These are phyloP conservation scores for Paxillus involutus DNA, from an alignment of 768 basidiomycete species.

Conservation along the genomic window DNA sequence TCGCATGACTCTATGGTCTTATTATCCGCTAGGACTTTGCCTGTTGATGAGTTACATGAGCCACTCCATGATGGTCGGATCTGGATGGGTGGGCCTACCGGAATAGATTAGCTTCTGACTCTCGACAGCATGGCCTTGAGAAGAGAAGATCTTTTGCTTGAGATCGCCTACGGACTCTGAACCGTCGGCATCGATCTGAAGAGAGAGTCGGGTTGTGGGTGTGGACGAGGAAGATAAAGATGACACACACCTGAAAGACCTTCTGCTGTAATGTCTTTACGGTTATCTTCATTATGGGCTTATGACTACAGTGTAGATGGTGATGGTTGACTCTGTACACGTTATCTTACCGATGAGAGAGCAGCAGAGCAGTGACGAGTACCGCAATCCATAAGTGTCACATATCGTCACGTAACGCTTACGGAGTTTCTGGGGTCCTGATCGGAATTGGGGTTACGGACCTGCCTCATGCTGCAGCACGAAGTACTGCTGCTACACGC, in stretches of 20 bases:
- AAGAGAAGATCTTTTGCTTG: conserved; percentile 79
- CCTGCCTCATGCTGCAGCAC: conserved; percentile 7
- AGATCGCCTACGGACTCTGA: conserved; percentile 73
- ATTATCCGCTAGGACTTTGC: conserved; percentile 87
- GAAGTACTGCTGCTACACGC: not conserved
- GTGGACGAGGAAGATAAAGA: not conserved
- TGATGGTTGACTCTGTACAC: not conserved
- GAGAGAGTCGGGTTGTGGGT: not conserved
- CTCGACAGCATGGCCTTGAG: conserved; percentile 71
- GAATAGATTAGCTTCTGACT: conserved; percentile 94
- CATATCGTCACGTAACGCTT: conserved; percentile 14
- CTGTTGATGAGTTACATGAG: conserved; percentile 39
- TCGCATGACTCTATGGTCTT: conserved; percentile 86
- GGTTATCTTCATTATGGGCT: conserved; percentile 82
- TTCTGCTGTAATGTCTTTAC: conserved; percentile 96
- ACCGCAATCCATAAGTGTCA: conserved; percentile 22
- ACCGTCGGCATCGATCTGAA: conserved; percentile 74
- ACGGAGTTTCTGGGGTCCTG: conserved; percentile 23
- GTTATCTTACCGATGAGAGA: conserved; percentile 20
- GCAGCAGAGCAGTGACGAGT: conserved; percentile 16
- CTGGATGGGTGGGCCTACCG: conserved; percentile 46
- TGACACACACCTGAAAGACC: conserved; percentile 67
- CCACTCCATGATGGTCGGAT: conserved; percentile 3
- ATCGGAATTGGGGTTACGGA: conserved; percentile 8
- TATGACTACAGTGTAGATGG: not conserved